Conservation (phyloP, 2,329 filamentous ascomycete species). For the Ophioceras dolichostomum region DNA sequence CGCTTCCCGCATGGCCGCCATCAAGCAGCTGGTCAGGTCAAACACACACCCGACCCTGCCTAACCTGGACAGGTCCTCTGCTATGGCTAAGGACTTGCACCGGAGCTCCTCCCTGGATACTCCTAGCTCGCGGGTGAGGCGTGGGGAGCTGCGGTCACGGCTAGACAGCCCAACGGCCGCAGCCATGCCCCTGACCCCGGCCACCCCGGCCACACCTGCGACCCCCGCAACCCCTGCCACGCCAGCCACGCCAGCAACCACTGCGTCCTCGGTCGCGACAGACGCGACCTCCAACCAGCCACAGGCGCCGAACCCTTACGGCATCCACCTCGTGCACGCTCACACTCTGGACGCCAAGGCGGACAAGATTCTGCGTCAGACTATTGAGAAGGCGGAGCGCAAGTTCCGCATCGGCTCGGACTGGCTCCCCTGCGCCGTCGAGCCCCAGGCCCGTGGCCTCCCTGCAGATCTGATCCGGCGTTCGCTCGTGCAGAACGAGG, state of each 20-base stretch:
- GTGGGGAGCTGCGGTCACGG: background rate
- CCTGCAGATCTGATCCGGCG: constrained; percentile 39
- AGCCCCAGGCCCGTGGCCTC: constrained; percentile 29
- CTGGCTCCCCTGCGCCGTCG: constrained; percentile 30
- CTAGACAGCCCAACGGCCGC: constrained; percentile 6
- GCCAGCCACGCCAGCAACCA: constrained; percentile 15
- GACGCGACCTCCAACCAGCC: constrained; percentile 26
- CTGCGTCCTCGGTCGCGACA: constrained; percentile 29
- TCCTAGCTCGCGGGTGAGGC: background rate
- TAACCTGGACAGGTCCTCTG: constrained; percentile 10
- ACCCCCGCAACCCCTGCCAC: constrained; percentile 30
- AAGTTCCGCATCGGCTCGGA: constrained; percentile 31
- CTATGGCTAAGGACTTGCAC: constrained; percentile 1
- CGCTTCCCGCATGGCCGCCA: constrained; percentile 13
- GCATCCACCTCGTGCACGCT: constrained; percentile 38
- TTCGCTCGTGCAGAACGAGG: constrained; percentile 46
- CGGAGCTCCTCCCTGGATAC: constrained; percentile 4
- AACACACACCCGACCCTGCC: constrained; percentile 19
- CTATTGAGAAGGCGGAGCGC: constrained; percentile 38
- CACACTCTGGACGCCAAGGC: constrained; percentile 30
- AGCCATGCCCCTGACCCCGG: constrained; percentile 19
- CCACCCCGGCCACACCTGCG: constrained; percentile 27
- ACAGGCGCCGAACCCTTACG: constrained; percentile 26
- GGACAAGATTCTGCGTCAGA: constrained; percentile 32
- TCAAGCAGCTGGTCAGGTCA: constrained; percentile 27